Conservation (phyloP, 805 yeast species). For the Wickerhamiella vanderwaltii region DNA sequence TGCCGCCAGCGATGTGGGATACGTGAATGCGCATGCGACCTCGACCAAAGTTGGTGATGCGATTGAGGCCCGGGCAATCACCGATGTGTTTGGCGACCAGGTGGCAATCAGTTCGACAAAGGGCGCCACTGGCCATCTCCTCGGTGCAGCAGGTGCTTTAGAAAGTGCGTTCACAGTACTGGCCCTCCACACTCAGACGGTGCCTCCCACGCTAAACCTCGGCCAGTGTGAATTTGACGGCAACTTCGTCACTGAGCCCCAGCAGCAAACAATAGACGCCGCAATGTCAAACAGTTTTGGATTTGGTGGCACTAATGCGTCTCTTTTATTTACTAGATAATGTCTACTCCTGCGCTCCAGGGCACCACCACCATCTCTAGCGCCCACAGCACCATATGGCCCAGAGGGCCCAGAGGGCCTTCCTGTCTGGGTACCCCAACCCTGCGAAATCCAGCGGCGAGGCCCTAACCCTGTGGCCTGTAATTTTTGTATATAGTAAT, state of each 20-base stretch:
- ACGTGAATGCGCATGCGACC: conserved; percentile 94
- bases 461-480: no score
- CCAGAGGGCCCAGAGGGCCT: no score
- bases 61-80: conserved; percentile 73
- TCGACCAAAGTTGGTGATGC: conserved; percentile 81
- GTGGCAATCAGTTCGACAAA: conserved; percentile 62
- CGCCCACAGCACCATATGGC: no score
- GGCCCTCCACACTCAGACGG: conserved; percentile 41
- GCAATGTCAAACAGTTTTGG: conserved; percentile 90
- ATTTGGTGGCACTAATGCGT: conserved; percentile 91
- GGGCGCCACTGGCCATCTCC: conserved; percentile 77
- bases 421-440: no score
- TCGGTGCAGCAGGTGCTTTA: conserved; percentile 95
- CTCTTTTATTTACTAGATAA: conserved; percentile 35
- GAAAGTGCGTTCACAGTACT: conserved; percentile 73
- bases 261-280: conserved; percentile 35
- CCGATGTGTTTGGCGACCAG: conserved; percentile 32
- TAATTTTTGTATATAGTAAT: no score
- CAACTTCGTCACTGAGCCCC: conserved; percentile 45
- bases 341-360: no score
- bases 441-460: no score
- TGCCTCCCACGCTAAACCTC: conserved; percentile 79
- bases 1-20: conserved; percentile 43
- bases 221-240: conserved; percentile 35
- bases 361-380: no score